Evolutionary conservation across 2,329 filamentous ascomycete species (phyloP), one percentile per base, ranked within the genome.

Genomic region (Hypoxylon sp.): DNA sequence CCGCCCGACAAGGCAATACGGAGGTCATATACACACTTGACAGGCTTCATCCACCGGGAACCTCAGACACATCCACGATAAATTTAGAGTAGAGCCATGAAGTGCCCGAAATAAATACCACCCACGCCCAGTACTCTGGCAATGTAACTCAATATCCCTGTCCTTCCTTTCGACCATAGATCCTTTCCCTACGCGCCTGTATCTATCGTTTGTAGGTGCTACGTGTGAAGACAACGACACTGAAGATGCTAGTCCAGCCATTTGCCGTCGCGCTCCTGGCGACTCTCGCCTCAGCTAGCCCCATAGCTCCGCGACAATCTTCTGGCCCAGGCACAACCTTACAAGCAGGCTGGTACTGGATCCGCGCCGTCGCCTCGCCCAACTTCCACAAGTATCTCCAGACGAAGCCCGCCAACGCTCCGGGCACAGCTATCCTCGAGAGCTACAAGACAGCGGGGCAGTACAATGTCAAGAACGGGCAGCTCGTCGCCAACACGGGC

Each of bases 321-420:
- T 30, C 68, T 2, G 64, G 67, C 8, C 68, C 74, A 11, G 69
- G 73, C 13, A 64, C 64, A 1, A 86, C 84, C 0, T 81, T 89
- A 0, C 81, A 86, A 66, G 74, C 72, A 2, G 86, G 85, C 0
- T 86, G 85, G 76, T 84, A 84, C 78, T 88, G 86, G 86, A 85
- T 90, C 72, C 85, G 88, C 6, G 86, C 85, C 0, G 87, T 89
- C 1, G 84, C 81, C 30, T 77, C 82, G 0, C 88, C 88, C 40
- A 89, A 89, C 77, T 89, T 84, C 77, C 85, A 86, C 79, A 84
- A 83, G 68, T 87, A 87, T 74, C 80, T 87, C 2, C 85, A 87
- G 77, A 84, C 84, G 7, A 78, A 79, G 37, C 82, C 84, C 1
- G 75, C 81, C 53, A 80, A 81, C 67, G 68, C 80, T 0, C 77